Evolutionary conservation across 2,329 filamentous ascomycete species (phyloP), one percentile per base, ranked within the genome.

Genomic region (Xenosphaeropsis pyriputrescens): DNA sequence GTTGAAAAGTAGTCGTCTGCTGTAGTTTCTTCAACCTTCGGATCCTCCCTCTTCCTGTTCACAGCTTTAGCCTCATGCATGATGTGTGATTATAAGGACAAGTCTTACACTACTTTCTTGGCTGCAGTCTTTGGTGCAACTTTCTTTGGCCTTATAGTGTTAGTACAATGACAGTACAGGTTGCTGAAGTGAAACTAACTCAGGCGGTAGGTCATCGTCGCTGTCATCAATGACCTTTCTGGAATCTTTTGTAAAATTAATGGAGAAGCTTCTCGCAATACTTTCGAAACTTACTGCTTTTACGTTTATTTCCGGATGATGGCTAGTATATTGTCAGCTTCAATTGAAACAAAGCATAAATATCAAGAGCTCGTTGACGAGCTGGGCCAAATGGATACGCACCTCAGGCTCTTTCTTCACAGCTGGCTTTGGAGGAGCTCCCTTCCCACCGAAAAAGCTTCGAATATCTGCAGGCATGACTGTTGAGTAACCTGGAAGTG

Each of bases 391-490:
- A 26, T 26, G 12, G 22, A 26, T 49, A 36, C 47, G 43, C 41
- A 51, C 44, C 39, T 54, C 45, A 41, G 50, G 46, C 39, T 57
- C 56, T 41, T 53, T 53, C n/a, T 40, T 43, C 6, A 48, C 41
- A n/a, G 35, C 29, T 7, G 43, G 38, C 8, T 26, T 26, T 26
- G 22, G 22, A 9, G 22, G 22, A 45, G 71, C 68, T 37, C 75
- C 73, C 57, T 86, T 86, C 43, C 81, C 75, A 39, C 80, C 77
- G 64, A 96, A 95, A 61, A 95, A 96, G 50, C 70, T 85, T 53
- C 88, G 73, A 52, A 95, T 96, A 60, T 96, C 89, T 44, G 47
- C 85, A 38, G 86, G 75, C 86, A 94, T 93, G 32, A 18, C 31
- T 26, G 22, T 26, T 26, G 22, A 26, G 8, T 26, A 26, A 26